Percentiles rank a stretch among this genome's conserved stretches.
phyloP scores from a whole-genome alignment of 306 rosid species.

The Coriaria nepalensis region DNA sequence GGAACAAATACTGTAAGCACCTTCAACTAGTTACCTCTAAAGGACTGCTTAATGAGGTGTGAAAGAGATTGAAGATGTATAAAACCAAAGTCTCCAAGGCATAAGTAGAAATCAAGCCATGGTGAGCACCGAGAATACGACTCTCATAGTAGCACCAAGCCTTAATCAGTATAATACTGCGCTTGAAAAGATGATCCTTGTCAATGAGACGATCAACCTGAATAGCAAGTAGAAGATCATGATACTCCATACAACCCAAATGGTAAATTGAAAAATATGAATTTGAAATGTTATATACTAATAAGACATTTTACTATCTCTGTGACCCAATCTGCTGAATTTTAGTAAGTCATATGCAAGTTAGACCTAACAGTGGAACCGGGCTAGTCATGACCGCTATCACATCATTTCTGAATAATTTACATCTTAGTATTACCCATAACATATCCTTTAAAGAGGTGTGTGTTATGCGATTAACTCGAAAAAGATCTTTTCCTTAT shows the following conservation, averaged over 20 bases:
- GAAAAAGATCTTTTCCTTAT: too few relatives aligned
- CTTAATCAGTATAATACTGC: conserved; percentile 68
- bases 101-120: conserved; percentile 83
- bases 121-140: conserved; percentile 82
- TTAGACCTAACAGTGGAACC: too few relatives aligned
- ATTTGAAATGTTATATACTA: neutral
- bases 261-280: neutral
- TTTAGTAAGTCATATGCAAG: too few relatives aligned
- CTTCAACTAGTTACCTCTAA: conserved; percentile 46
- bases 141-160: conserved; percentile 97
- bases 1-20: neutral
- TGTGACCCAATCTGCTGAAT: too few relatives aligned
- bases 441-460: too few relatives aligned
- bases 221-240: conserved; percentile 5
- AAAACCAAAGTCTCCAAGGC: conserved; percentile 83
- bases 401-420: too few relatives aligned
- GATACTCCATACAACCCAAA: neutral
- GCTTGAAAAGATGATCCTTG: conserved; percentile 71
- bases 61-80: conserved; percentile 68
- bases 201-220: conserved; percentile 70
- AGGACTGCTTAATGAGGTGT: conserved; percentile 57
- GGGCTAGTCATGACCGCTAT: too few relatives aligned
- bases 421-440: too few relatives aligned
- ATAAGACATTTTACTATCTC: neutral
- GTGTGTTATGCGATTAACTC: too few relatives aligned